A percentile compares a stretch with the other conserved stretches of the same genome.
Evolutionary conservation across 2,329 filamentous ascomycete genomes (phyloP).

Genomic region (Ascochyta pisi): DNA sequence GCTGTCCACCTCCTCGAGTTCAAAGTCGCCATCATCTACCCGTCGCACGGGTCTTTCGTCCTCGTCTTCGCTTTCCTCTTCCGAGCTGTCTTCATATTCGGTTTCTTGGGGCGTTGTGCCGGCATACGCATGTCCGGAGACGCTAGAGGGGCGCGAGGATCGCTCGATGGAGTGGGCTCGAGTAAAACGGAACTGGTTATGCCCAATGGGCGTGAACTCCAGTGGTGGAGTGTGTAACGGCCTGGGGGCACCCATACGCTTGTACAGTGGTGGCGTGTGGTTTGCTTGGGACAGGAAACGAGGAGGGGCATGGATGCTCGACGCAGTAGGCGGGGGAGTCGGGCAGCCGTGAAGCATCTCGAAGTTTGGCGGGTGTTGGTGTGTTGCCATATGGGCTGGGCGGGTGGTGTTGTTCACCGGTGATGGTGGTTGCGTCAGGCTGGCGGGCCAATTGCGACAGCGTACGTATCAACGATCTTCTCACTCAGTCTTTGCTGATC

Average conservation of each 20-base stretch:
- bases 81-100: slow-evolving; percentile 33
- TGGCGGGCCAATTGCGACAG: slow-evolving; percentile 39
- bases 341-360: slow-evolving; percentile 41
- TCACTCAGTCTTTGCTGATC: slow-evolving; percentile 23
- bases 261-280: slow-evolving; percentile 45
- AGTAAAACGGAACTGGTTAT: slow-evolving; percentile 47
- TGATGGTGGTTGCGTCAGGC: slow-evolving; percentile 38
- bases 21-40: slow-evolving; percentile 46
- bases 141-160: slow-evolving; percentile 49
- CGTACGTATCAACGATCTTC: slow-evolving; percentile 38
- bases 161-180: slow-evolving; percentile 43
- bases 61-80: slow-evolving; percentile 40
- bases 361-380: slow-evolving; percentile 38
- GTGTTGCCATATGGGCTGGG: slow-evolving; percentile 41
- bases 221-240: slow-evolving; percentile 46
- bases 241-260: slow-evolving; percentile 40
- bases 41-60: slow-evolving; percentile 32
- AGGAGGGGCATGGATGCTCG: slow-evolving; percentile 35
- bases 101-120: slow-evolving; percentile 42
- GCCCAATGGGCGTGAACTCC: slow-evolving; percentile 48
- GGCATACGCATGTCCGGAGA: slow-evolving; percentile 42
- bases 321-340: slow-evolving; percentile 48
- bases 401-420: slow-evolving; percentile 36
- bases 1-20: slow-evolving; percentile 53
- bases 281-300: slow-evolving; percentile 39